Evolutionary conservation across 2,329 filamentous ascomycete genomes (phyloP), one percentile per base, ranked within the genome.

Genomic region (Beauveria medogensis): DNA sequence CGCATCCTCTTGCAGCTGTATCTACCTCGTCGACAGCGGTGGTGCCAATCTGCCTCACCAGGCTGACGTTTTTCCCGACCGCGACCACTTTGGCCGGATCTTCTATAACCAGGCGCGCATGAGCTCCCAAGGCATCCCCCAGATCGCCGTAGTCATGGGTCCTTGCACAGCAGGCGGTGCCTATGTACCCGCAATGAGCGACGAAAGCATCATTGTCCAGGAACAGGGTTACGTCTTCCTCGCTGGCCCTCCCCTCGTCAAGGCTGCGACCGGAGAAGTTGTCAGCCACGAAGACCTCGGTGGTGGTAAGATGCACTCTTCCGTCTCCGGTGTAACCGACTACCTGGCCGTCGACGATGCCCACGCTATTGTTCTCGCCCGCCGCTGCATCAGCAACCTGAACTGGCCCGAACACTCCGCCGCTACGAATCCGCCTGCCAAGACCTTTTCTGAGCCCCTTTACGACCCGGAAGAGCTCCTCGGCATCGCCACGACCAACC

Each of bases 41-140:
- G 93, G 93, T 65, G 94, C 92, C 62, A 97, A 97, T 73, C 83
- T 99, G 20, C 94, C 92, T 16, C 90, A 97, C 70, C 93, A 99
- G 76, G 89, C 92, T 43, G 91, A 97, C 71, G 93, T 97, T 61
- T 97, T 99, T 73, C 94, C 93, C 1, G 93, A 97, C 73, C 83
- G 87, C 65, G 91, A 97, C 59, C 93, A 97, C 74, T 97, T 99
- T 71, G 92, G 93, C 41, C 90, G 93, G 66, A 96, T 97, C 72
- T 99, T 99, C 80, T 99, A 89, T 81, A 97, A 99, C 77, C 93
- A 99, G 75, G 93, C 94, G 3, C 82, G 91, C 69, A 96, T 97
- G 92, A 94, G 90, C 67, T 83, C 89, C 2, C 77, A 87, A 66
- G 91, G 92, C 5, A 96, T 97, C 64, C 93, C 93, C 1, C 93